phyloP scores from a whole-genome alignment of 75 land plant species.

The Azolla pinnata region DNA sequence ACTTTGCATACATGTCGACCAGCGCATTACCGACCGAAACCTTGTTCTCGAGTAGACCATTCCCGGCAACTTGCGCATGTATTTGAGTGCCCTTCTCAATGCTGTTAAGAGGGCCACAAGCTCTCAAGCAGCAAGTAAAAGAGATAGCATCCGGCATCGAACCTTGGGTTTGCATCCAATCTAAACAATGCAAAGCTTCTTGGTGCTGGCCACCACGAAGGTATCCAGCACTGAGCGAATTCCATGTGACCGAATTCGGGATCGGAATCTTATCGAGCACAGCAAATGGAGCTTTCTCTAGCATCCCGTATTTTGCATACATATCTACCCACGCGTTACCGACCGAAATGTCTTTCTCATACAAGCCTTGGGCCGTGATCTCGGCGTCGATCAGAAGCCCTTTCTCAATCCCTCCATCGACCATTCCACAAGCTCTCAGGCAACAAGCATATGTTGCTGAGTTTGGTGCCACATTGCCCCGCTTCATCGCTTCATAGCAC shows the following conservation, averaged over 20 bases:
- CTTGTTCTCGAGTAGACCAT: not conserved
- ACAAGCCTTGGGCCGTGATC: not conserved
- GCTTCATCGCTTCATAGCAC: not conserved
- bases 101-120: constrained; percentile 8
- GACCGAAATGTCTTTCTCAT: constrained; percentile 6
- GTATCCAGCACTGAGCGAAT: constrained; percentile 11
- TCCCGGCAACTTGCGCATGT: not conserved
- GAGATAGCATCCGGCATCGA: constrained; percentile 6
- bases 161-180: constrained; percentile 11
- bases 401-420: too few relatives aligned
- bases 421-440: not conserved
- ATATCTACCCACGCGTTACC: constrained; percentile 16
- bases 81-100: not conserved
- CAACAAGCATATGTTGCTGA: not conserved
- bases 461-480: not conserved
- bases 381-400: not conserved
- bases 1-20: constrained; percentile 29
- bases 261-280: constrained; percentile 2
- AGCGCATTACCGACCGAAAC: constrained; percentile 23
- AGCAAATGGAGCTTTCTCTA: constrained; percentile 7
- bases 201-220: constrained; percentile 3
- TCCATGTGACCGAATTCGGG: constrained; percentile 13
- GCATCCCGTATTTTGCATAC: constrained; percentile 15
- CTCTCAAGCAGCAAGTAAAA: constrained; percentile 11
- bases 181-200: constrained; percentile 7